Base-by-base conservation (phyloP, 2,329 filamentous ascomycete species). In the Cercospora nicotianae region DNA sequence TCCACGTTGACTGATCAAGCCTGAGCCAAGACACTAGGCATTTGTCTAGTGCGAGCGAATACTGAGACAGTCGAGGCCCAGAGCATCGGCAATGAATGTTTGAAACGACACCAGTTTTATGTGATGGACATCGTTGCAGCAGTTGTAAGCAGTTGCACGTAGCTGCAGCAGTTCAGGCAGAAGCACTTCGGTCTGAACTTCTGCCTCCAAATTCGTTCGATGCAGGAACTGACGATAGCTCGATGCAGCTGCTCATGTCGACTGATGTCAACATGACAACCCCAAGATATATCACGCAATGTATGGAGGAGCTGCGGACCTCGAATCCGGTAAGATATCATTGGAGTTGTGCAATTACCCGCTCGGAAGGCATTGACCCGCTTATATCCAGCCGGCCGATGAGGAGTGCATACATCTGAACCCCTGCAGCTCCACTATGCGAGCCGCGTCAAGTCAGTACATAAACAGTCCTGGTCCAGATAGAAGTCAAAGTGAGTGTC, bases 381-480 rank as follows among this genome's bases (percentile, higher is more conserved):
- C 53, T 58, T 58, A 58, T 58, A 31, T 9, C 30, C 53, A 58
- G 53, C n/a, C 26, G 10, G 53, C 53, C 20, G 30, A 31, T n/a
- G 53, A 58, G 53, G 53, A 58, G 53, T 51, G 45, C 53, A 58
- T 31, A 58, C 53, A n/a, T 33, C 28, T 30, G 23, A n/a, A 57
- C 23, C 53, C 30, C 53, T 33, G 53, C 53, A 30, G 16, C 45
- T 23, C 45, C 45, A 51, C 45, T 51, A 51, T 51, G 4, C 45
- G 20, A 51, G 20, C 45, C 45, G 45, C 20, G 45, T 26, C 20
- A 26, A 13, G 45, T 26, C 20, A 23, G 20, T 51, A 51, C 20
- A 51, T 51, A 51, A 26, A 30, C 26, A 58, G 13, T 31, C 53
- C 28, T 16, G 16, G 23, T 31, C 16, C 53, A 31, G 53, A 58